Conservation (phyloP, 495 filamentous ascomycete genomes). For the Aspergillus wentii region DNA sequence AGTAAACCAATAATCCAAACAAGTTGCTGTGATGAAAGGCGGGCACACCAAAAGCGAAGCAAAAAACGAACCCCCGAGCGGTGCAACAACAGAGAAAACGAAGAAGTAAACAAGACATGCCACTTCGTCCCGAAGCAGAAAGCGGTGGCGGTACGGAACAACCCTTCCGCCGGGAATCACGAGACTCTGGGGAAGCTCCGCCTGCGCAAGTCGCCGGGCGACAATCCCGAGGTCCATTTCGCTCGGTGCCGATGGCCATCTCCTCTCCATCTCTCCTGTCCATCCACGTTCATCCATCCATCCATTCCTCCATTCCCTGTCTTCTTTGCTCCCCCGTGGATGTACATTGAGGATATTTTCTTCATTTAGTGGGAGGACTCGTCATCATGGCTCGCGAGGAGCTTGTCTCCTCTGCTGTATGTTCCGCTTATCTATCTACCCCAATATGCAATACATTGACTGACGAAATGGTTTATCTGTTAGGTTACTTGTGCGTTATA, state of each 20-base stretch:
- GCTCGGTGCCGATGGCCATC: constrained; percentile 18
- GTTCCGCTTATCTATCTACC: constrained; percentile 15
- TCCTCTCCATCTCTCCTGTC: background rate
- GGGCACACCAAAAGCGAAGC: no score
- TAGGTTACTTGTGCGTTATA: constrained; percentile 37
- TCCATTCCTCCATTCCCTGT: constrained; percentile 9
- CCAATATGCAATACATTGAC: constrained; percentile 3
- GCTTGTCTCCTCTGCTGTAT: constrained; percentile 74
- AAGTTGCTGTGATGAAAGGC: no score
- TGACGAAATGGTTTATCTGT: constrained; percentile 10
- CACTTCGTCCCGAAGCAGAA: constrained; percentile 19
- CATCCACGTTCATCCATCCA: background rate
- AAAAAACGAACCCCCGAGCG: no score
- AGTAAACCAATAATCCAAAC: no score
- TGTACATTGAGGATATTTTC: background rate
- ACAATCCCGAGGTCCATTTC: constrained; percentile 37
- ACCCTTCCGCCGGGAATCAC: constrained; percentile 19
- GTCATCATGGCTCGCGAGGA: constrained; percentile 76
- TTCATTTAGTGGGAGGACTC: constrained; percentile 12
- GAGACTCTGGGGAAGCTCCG: constrained; percentile 38
- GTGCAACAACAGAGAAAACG: no score
- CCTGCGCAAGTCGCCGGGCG: constrained; percentile 6
- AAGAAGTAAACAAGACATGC: constrained; percentile 30
- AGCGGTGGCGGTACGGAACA: constrained; percentile 25
- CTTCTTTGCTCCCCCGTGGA: constrained; percentile 4